Evolutionary conservation across 1,284 basidiomycete species (phyloP).

Genomic region (Cryptococcus sp.): DNA sequence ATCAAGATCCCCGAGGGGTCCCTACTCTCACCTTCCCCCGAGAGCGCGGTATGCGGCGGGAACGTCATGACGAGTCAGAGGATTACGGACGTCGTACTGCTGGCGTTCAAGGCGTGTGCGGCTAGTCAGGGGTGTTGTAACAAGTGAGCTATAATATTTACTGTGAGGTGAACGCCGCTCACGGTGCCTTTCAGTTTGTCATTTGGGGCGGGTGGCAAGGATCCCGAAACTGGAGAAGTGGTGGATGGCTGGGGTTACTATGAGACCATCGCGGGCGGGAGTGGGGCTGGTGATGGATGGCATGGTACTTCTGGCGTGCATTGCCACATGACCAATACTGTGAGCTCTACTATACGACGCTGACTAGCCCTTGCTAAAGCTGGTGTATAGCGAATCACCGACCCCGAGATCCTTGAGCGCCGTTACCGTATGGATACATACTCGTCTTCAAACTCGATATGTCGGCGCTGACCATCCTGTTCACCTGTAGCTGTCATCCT

Average conservation of each 20-base stretch:
- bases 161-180: not conserved
- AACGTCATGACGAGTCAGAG: slow-evolving; percentile 90
- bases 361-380: not conserved
- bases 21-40: slow-evolving; percentile 74
- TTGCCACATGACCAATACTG: slow-evolving; percentile 80
- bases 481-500: slow-evolving; percentile 67
- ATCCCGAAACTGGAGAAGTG: slow-evolving; percentile 65
- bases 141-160: slow-evolving; percentile 44
- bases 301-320: slow-evolving; percentile 71
- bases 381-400: slow-evolving; percentile 72
- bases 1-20: slow-evolving; percentile 68
- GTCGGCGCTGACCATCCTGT: not conserved
- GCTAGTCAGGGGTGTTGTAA: slow-evolving; percentile 79
- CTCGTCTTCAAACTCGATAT: not conserved
- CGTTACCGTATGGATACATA: slow-evolving; percentile 48
- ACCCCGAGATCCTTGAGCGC: slow-evolving; percentile 87
- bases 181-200: slow-evolving; percentile 48
- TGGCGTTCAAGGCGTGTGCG: slow-evolving; percentile 86
- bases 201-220: slow-evolving; percentile 76
- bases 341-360: not conserved
- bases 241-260: slow-evolving; percentile 77
- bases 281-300: slow-evolving; percentile 87
- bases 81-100: slow-evolving; percentile 90
- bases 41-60: slow-evolving; percentile 87
- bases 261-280: slow-evolving; percentile 28